Evolutionary conservation across 2,329 filamentous ascomycete species (phyloP).

Genomic region (Colletotrichum sp.): DNA sequence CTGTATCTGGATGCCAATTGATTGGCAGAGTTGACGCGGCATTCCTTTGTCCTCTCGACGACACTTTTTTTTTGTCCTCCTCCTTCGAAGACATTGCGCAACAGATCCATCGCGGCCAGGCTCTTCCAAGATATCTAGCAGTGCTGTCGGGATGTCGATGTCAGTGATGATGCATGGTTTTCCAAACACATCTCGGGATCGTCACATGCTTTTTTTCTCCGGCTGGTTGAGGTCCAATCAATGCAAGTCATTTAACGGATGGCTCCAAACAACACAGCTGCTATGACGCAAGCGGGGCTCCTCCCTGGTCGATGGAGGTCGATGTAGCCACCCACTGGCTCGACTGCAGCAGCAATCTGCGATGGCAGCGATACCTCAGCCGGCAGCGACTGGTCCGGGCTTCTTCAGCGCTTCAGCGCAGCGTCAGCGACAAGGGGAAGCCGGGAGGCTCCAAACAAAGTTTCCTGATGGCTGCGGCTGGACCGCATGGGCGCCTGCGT

Average conservation of each 20-base stretch:
- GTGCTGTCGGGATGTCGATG: not conserved
- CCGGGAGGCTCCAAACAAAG: not conserved
- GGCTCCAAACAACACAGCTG: constrained; percentile 5
- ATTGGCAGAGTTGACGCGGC: not conserved
- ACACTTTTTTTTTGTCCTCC: not conserved
- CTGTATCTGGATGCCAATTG: not conserved
- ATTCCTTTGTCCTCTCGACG: not conserved
- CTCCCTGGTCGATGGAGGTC: not conserved
- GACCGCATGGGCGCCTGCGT: not conserved
- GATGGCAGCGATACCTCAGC: not conserved
- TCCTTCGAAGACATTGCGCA: not conserved
- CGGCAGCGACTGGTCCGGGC: not conserved
- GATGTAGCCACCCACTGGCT: constrained; percentile 1
- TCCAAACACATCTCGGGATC: not conserved
- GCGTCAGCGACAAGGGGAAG: not conserved
- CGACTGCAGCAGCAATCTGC: not conserved
- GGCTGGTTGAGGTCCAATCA: not conserved
- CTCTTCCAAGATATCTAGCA: not conserved
- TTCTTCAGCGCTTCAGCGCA: constrained; percentile 3
- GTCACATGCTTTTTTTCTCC: constrained; percentile 16
- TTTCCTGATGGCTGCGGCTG: constrained; percentile 9
- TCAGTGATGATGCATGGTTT: constrained; percentile 14
- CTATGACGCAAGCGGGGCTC: constrained; percentile 18
- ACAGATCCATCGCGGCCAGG: not conserved
- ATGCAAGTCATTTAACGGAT: not conserved